Evolutionary conservation across 108 stramenopile genomes (phyloP).

Genomic region (Aurantiochytrium sp.): DNA sequence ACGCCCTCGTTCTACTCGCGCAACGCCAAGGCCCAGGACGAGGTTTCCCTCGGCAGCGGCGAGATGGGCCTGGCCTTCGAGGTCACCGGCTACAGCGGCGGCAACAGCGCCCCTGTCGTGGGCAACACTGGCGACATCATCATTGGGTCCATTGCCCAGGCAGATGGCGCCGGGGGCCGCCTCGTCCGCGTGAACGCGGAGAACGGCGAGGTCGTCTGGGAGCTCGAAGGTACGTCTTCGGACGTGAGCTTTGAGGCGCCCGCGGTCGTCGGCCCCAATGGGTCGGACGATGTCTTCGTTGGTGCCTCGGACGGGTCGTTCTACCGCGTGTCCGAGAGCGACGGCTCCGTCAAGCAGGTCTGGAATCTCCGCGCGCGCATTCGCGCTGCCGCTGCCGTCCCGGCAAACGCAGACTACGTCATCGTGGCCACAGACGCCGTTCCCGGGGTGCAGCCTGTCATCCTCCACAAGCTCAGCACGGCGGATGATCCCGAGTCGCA

Average conservation of each 20-base stretch:
- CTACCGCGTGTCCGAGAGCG: background rate
- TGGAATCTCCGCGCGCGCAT: background rate
- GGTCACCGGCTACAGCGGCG: background rate
- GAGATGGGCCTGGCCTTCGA: background rate
- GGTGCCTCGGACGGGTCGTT: background rate
- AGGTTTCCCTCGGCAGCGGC: background rate
- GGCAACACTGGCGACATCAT: background rate
- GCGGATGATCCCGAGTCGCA: background rate
- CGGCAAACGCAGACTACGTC: background rate
- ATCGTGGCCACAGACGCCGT: background rate
- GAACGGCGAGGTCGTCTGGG: background rate
- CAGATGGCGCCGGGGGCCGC: background rate
- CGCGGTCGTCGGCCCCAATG: background rate
- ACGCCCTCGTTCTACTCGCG: background rate
- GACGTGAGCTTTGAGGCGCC: background rate
- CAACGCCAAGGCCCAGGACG: background rate
- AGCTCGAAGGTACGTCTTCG: background rate
- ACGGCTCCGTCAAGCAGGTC: background rate
- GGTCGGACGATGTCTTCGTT: constrained; percentile 1
- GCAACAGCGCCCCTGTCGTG: background rate
- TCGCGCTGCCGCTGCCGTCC: background rate
- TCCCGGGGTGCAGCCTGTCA: background rate
- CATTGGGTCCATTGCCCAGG: background rate
- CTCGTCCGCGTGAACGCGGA: background rate
- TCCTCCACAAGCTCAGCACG: background rate